Base-by-base conservation (phyloP, 2,329 filamentous ascomycete species). In the Beauveria varroae region DNA sequence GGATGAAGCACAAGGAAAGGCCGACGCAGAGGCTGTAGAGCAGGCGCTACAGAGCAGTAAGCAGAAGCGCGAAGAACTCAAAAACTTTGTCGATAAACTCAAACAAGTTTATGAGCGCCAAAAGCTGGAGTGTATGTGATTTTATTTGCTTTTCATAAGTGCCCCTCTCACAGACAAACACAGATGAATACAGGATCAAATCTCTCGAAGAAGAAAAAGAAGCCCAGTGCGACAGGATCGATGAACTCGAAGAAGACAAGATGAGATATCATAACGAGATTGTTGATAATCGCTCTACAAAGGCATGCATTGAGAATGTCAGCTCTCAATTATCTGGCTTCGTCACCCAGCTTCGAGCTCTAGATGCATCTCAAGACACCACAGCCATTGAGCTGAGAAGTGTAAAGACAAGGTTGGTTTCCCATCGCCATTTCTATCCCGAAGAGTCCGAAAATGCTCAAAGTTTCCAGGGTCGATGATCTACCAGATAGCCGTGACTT, bases 111-210 rank as follows among this genome's bases (percentile, higher is more conserved):
- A 24, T 40, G 20, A 60, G 26, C 22, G n/a, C 8, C 4, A 53
- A 3, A 60, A 46, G 46, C n/a, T 26, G 8, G 26, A 60, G 37
- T 60, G 57, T 53, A 20, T 6, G 57, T 53, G 6, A n/a, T 2
- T 14, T 18, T 12, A 12, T 28, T 18, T n/a, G 5, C 5, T 8
- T 28, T 28, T 22, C 1, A 3, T 2, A 5, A 37, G 16, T 16
- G 18, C 1, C 10, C n/a, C 9, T 4, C 49, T 60, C 1, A 60
- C 57, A 7, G 24, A 26, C n/a, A 18, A 7, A 5, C 5, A 20
- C 49, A 60, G 57, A 53, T 40, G 57, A 60, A 26, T 28, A 40
- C 49, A 60, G 22, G 49, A 50, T 60, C 26, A 43, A 5, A 47
- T 22, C 24, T 26, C 49, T 60, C 2, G 37, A 52, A 26, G 28